A percentile compares a stretch with the other conserved stretches of the same genome.
Conservation (phyloP, 2,329 filamentous ascomycete genomes). For the Leptographium galeiforme region DNA sequence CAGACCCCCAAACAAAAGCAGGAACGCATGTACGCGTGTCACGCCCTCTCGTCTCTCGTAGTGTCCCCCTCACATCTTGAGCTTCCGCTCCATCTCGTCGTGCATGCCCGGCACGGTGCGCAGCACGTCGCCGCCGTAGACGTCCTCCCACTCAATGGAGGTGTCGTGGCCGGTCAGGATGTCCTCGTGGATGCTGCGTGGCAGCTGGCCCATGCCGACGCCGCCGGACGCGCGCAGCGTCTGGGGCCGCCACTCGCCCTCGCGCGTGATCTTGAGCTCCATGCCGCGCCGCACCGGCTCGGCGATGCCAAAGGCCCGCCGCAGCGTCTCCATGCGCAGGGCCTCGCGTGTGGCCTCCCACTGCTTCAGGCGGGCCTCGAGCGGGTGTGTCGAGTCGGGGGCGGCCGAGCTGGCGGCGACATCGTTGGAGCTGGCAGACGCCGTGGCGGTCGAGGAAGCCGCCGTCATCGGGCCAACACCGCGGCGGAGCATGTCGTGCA, state of each 20-base stretch:
- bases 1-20: too few species aligned
- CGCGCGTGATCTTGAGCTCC: conserved; percentile 80
- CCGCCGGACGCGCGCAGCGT: conserved; percentile 46
- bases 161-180: conserved; percentile 70
- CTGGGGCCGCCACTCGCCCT: conserved; percentile 67
- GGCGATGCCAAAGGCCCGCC: conserved; percentile 78
- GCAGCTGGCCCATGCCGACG: conserved; percentile 17
- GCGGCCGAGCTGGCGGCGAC: conserved; percentile 25
- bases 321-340: conserved; percentile 77
- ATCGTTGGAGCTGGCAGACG: conserved; percentile 28
- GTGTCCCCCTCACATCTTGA: conserved; percentile 52
- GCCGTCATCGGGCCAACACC: conserved; percentile 53
- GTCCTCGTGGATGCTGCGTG: conserved; percentile 67
- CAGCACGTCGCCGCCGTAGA: conserved; percentile 69
- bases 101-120: conserved; percentile 62
- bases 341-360: conserved; percentile 85
- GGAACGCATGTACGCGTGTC: too few species aligned
- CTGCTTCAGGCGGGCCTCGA: conserved; percentile 75
- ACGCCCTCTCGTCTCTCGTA: background rate
- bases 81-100: conserved; percentile 84
- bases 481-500: conserved; percentile 84
- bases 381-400: conserved; percentile 66
- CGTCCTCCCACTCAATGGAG: conserved; percentile 82
- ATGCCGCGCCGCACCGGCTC: conserved; percentile 88
- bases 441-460: conserved; percentile 24